Evolutionary conservation across 2,329 filamentous ascomycete species (phyloP).

Genomic region (Fusarium guadeloupense): DNA sequence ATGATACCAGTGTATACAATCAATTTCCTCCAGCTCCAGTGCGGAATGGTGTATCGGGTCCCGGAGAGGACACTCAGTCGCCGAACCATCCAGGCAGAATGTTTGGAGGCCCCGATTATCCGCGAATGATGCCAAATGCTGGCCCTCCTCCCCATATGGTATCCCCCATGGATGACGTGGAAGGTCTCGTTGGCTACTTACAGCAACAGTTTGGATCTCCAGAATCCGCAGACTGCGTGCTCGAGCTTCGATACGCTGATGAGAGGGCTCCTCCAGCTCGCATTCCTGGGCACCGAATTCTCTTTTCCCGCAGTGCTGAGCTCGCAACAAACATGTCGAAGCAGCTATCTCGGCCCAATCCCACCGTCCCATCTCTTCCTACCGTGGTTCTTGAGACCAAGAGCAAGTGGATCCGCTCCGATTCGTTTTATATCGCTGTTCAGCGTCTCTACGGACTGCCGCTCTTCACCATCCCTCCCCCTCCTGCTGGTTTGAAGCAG

Average conservation of each 20-base stretch:
- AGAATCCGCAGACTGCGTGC: constrained; percentile 54
- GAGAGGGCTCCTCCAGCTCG: constrained; percentile 51
- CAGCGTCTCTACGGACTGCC: constrained; percentile 66
- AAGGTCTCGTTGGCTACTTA: constrained; percentile 53
- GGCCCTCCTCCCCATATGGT: constrained; percentile 44
- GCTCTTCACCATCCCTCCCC: constrained; percentile 53
- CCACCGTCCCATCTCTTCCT: constrained; percentile 38
- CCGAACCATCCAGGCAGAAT: constrained; percentile 45
- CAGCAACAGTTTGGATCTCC: constrained; percentile 48
- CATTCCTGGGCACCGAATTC: constrained; percentile 64
- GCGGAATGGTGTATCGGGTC: constrained; percentile 49
- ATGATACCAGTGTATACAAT: constrained; percentile 54
- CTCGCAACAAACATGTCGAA: constrained; percentile 44
- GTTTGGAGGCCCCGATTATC: constrained; percentile 45
- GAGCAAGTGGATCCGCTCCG: constrained; percentile 63
- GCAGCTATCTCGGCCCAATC: constrained; percentile 45
- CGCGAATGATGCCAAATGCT: constrained; percentile 47
- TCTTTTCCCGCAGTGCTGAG: constrained; percentile 61
- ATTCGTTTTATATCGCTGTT: constrained; percentile 66
- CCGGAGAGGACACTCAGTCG: constrained; percentile 45
- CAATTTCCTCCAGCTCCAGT: constrained; percentile 52
- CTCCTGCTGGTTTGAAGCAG: constrained; percentile 41
- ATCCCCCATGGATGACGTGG: constrained; percentile 45
- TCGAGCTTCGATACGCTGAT: constrained; percentile 58
- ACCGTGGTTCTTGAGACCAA: constrained; percentile 56